phyloP scores from a whole-genome alignment of 345 rosid genomes.

The Odontarrhena argentea region DNA sequence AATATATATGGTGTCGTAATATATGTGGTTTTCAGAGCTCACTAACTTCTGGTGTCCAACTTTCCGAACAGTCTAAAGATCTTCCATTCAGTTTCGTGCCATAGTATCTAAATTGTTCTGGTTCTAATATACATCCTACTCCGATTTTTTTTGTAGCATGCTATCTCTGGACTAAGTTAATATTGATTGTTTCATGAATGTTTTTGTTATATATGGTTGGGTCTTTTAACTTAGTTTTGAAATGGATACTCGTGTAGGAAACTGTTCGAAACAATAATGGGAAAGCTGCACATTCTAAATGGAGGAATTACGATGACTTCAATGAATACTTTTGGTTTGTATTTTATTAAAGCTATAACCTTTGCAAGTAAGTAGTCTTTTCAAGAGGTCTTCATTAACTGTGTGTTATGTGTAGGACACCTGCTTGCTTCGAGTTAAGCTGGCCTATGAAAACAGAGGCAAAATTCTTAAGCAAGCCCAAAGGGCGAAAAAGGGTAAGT shows the following conservation, averaged over 20 bases:
- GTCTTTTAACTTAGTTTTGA: constrained; percentile 22
- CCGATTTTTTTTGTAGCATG: constrained; percentile 16
- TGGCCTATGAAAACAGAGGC: constrained; percentile 80
- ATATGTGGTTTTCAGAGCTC: constrained; percentile 5
- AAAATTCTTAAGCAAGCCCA: constrained; percentile 56
- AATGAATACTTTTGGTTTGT: constrained; percentile 97
- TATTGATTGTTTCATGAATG: constrained; percentile 13
- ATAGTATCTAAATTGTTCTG: constrained; percentile 8
- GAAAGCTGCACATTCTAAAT: constrained; percentile 92
- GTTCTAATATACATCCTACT: constrained; percentile 14
- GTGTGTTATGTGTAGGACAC: constrained; percentile 62
- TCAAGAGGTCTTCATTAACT: constrained; percentile 33
- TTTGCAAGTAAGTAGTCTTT: constrained; percentile 6
- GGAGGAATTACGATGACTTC: constrained; percentile 99
- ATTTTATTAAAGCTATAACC: constrained; percentile 24
- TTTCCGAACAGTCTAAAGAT: background rate
- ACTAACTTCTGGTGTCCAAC: too few species aligned
- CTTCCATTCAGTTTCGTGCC: constrained; percentile 24
- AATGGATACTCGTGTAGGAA: constrained; percentile 56
- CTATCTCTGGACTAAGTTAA: constrained; percentile 13
- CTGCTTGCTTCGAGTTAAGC: constrained; percentile 80
- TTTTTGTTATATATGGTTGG: constrained; percentile 28
- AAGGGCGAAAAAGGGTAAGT: constrained; percentile 76
- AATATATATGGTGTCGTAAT: background rate
- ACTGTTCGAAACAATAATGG: constrained; percentile 72